Evolutionary conservation across 805 yeast genomes (phyloP).

Genomic region (Myxozyma melibiosi): DNA sequence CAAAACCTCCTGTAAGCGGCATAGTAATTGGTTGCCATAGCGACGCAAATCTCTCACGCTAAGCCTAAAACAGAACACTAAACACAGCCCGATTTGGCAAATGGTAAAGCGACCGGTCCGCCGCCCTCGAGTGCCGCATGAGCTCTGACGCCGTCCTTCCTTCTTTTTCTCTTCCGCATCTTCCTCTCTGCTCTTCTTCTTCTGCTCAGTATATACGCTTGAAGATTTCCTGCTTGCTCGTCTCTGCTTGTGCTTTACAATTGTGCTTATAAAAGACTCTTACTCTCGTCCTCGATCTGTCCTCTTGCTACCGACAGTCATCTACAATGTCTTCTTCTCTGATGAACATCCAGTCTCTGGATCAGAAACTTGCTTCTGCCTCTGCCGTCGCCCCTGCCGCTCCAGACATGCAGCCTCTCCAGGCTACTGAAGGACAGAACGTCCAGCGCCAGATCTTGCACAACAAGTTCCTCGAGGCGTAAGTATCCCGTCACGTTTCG

Average conservation of each 20-base stretch:
- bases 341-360: neutral
- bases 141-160: neutral
- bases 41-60: neutral
- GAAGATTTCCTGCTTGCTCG: neutral
- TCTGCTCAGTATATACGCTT: no score
- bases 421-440: slow-evolving; percentile 1
- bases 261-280: no score
- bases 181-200: neutral
- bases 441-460: slow-evolving; percentile 28
- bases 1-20: neutral
- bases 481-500: slow-evolving; percentile 8
- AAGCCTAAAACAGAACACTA: neutral
- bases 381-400: neutral
- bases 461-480: slow-evolving; percentile 30
- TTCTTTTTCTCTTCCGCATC: neutral
- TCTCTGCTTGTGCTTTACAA: neutral
- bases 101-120: neutral
- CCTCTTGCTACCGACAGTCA: neutral
- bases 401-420: slow-evolving; percentile 13
- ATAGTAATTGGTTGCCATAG: slow-evolving; percentile 7
- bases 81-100: slow-evolving; percentile 10
- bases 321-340: neutral
- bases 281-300: no score
- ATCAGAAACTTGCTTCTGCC: neutral
- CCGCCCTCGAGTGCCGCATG: neutral